A percentile compares a stretch with the other conserved stretches of the same genome.
These are phyloP conservation scores for Sarocladiaceae sp. DNA, from an alignment of 2,329 filamentous ascomycete genomes.

Conservation along the genomic window DNA sequence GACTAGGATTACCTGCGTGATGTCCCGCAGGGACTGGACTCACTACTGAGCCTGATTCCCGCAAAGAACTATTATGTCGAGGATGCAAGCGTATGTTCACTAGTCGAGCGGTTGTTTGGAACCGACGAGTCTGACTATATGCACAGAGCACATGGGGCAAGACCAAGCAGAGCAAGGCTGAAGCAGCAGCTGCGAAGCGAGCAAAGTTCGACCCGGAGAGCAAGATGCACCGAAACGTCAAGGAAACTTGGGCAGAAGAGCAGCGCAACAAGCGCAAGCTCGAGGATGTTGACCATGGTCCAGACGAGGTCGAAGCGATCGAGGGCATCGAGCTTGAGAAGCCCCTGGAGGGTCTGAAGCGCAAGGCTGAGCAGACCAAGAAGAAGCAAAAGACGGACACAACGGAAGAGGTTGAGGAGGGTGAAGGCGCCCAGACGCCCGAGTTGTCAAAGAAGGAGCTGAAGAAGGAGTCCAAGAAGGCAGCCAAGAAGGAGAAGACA, in stretches of 20 bases:
- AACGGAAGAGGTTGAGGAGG: slow-evolving; percentile 17
- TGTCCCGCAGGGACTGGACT: slow-evolving; percentile 73
- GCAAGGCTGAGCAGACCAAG: slow-evolving; percentile 19
- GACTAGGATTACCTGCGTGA: slow-evolving; percentile 49
- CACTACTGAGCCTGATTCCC: slow-evolving; percentile 78
- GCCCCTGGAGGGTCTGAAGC: slow-evolving; percentile 59
- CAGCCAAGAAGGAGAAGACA: slow-evolving; percentile 39
- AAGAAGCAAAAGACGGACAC: slow-evolving; percentile 44
- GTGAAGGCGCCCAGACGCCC: slow-evolving; percentile 18
- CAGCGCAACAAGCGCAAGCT: slow-evolving; percentile 75
- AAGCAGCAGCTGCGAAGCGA: slow-evolving; percentile 74
- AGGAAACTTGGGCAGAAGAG: slow-evolving; percentile 84
- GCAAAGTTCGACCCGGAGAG: slow-evolving; percentile 90
- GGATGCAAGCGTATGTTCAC: slow-evolving; percentile 65
- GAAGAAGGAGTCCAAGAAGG: slow-evolving; percentile 47
- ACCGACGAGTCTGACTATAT: background rate
- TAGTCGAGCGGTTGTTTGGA: background rate
- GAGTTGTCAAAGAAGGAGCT: slow-evolving; percentile 46
- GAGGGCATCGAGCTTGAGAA: slow-evolving; percentile 52
- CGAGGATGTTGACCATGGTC: slow-evolving; percentile 39
- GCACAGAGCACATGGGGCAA: slow-evolving; percentile 55
- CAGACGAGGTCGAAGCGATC: slow-evolving; percentile 34
- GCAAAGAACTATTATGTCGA: slow-evolving; percentile 87
- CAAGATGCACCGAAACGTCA: slow-evolving; percentile 70
- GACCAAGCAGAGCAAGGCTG: slow-evolving; percentile 92